Evolutionary conservation across 1,139 yeast species (phyloP).

Genomic region (Spencermartinsiella ligniputridi): DNA sequence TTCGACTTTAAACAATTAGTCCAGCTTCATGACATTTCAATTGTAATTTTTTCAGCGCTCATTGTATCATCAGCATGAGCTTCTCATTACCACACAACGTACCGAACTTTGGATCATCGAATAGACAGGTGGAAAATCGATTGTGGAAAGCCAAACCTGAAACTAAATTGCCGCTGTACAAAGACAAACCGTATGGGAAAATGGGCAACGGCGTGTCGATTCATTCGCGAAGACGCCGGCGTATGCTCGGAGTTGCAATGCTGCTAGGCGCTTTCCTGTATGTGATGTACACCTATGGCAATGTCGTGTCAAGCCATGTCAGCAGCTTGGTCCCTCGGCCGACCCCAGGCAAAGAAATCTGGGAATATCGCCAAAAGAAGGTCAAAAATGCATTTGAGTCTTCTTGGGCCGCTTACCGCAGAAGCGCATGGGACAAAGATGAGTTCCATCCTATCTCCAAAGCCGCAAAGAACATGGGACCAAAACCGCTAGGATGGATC

Average conservation of each 20-base stretch:
- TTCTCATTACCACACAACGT: slow-evolving; percentile 12
- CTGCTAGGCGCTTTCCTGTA: slow-evolving; percentile 18
- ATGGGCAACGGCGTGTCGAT: not conserved
- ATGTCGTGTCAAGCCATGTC: not conserved
- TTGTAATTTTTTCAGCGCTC: too few relatives aligned
- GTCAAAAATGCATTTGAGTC: slow-evolving; percentile 64
- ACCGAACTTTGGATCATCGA: slow-evolving; percentile 8
- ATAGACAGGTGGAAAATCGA: slow-evolving; percentile 1
- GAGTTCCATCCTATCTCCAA: slow-evolving; percentile 59
- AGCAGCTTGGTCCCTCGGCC: not conserved
- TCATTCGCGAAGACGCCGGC: slow-evolving; percentile 13
- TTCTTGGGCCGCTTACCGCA: slow-evolving; percentile 75
- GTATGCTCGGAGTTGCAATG: slow-evolving; percentile 16
- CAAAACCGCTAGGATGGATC: slow-evolving; percentile 88
- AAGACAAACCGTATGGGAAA: slow-evolving; percentile 31
- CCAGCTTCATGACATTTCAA: too few relatives aligned
- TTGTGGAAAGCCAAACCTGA: slow-evolving; percentile 5
- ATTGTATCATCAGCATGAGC: slow-evolving; percentile 12
- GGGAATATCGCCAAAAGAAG: slow-evolving; percentile 48
- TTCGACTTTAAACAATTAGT: too few relatives aligned
- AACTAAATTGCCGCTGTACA: slow-evolving; percentile 30
- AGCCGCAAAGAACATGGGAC: slow-evolving; percentile 72
- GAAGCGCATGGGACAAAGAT: slow-evolving; percentile 81
- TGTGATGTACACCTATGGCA: slow-evolving; percentile 22
- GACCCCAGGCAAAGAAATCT: slow-evolving; percentile 15